These are phyloP conservation scores for Aureobasidium namibiae DNA, from an alignment of 2,329 filamentous ascomycete species.

Conservation along the genomic window DNA sequence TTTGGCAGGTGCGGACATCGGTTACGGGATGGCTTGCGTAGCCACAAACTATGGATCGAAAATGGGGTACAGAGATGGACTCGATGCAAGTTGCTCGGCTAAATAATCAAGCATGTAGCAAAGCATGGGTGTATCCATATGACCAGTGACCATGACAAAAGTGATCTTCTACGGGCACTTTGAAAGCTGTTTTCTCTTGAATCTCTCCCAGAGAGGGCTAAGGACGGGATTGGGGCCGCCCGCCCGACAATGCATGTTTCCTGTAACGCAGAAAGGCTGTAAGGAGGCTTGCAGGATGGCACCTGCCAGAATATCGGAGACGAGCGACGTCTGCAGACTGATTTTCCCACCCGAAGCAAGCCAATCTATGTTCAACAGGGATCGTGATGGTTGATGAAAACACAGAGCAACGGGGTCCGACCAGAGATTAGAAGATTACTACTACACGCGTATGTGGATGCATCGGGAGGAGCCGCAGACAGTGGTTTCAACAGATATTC, in stretches of 20 bases:
- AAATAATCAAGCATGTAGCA: neutral
- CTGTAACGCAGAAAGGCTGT: conserved; percentile 5
- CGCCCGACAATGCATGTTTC: conserved; percentile 4
- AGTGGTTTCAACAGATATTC: neutral
- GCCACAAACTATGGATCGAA: neutral
- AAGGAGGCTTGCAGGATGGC: conserved; percentile 4
- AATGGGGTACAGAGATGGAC: neutral
- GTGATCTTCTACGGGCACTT: neutral
- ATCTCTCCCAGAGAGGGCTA: neutral
- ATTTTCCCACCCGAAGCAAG: neutral
- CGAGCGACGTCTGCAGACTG: conserved; percentile 1
- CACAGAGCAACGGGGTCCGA: conserved; percentile 2
- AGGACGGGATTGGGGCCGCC: conserved; percentile 1
- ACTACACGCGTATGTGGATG: neutral
- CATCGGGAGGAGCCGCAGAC: conserved; percentile 2
- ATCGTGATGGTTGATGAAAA: conserved; percentile 5
- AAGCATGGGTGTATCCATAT: neutral
- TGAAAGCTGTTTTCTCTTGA: neutral
- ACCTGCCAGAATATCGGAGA: neutral
- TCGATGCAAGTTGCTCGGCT: conserved; percentile 1
- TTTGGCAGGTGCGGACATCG: neutral
- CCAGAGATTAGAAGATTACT: neutral
- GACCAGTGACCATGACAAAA: neutral
- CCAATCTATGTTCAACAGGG: conserved; percentile 5
- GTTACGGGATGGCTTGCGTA: conserved; percentile 4